Evolutionary conservation across 176 grass and related monocot genomes (phyloP), one percentile per base, ranked within the genome.

Genomic region (Typha latifolia): DNA sequence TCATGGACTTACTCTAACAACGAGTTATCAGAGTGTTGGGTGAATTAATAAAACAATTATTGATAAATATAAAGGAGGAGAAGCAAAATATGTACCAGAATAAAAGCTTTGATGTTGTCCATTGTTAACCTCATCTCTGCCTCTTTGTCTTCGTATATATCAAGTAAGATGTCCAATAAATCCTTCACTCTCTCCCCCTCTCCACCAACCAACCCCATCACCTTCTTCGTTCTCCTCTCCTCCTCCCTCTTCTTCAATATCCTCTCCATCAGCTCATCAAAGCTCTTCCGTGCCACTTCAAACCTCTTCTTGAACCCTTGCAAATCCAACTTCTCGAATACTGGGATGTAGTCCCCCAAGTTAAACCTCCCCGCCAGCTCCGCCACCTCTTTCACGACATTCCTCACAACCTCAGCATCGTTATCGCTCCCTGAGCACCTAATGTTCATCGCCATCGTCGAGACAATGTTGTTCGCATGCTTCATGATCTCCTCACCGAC

Each of bases 61-160:
- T n/a, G n/a, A n/a, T n/a, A n/a, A n/a, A n/a, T n/a, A n/a, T n/a
- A n/a, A n/a, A n/a, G n/a, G n/a, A n/a, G n/a, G n/a, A n/a, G n/a
- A n/a, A n/a, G n/a, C n/a, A n/a, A n/a, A n/a, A n/a, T n/a, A n/a
- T n/a, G 11, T 86, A 84, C 77, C 66, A 90, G 53, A 32, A 90
- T 43, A 59, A 90, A 90, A n/a, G 79, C 82, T 56, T 90, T 90
- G 79, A 85, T 90, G 82, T 90, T 90, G n/a, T 85, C 67, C 50
- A 76, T 66, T 14, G 7, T 90, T 22, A 90, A 68, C 67, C 67
- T 82, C 12, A 90, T 66, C 69, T 85, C 87, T 0, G 87, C 72
- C 12, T 50, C 62, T 0, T 67, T 49, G 29, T 90, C 71, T 32
- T 74, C 76, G 0, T 82, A 72, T 7, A 72, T 64, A 72, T 85